Evolutionary conservation across 2,329 filamentous ascomycete genomes (phyloP), one percentile per base, ranked within the genome.

Genomic region (Monosporascus sp.): DNA sequence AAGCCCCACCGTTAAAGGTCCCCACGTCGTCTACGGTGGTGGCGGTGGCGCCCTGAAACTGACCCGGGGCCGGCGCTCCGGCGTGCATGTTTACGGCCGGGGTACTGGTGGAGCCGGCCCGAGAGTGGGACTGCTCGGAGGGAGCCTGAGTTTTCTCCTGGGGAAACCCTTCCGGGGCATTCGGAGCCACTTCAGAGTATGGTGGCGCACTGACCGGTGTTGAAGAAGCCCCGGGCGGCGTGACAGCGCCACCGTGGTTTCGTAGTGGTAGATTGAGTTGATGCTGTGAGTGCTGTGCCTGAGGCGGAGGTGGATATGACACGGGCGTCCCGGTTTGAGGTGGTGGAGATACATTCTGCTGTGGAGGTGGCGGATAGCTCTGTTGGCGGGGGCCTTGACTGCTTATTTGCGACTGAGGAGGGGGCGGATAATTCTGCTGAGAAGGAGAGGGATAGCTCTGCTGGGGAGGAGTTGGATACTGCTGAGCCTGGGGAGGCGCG

Each of bases 1-100:
- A 99, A 65, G 89, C 93, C 14, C 94, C 94, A 17, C 94, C 94
- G 67, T 97, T 97, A 76, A 97, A 99, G 0, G 88, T 94, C n/a
- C 94, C 94, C 2, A 96, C 83, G 61, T 96, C 92, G 69, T 97
- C 94, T 31, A 83, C 76, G 1, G 81, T 79, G 1, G 81, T 79
- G 1, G 86, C 74, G 34, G 72, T 71, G 0, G 81, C 83, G 31
- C 88, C 89, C 6, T 77, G 68, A 58, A 93, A 91, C 53, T 87
- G 80, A 34, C 72, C 70, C 17, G 73, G 70, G 6, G 71, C 65
- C 11, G 73, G 76, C 4, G 72, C 75, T 6, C 70, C 70, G 22
- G 65, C 57, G 20, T 70, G 63, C 46, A 72, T 65, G 57, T 70
- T 68, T 27, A 66, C 58, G 17, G 68, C 60, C 24, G 69, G 63